Base-by-base conservation (phyloP, 257 asterid genomes). In the Petunia axillaris region DNA sequence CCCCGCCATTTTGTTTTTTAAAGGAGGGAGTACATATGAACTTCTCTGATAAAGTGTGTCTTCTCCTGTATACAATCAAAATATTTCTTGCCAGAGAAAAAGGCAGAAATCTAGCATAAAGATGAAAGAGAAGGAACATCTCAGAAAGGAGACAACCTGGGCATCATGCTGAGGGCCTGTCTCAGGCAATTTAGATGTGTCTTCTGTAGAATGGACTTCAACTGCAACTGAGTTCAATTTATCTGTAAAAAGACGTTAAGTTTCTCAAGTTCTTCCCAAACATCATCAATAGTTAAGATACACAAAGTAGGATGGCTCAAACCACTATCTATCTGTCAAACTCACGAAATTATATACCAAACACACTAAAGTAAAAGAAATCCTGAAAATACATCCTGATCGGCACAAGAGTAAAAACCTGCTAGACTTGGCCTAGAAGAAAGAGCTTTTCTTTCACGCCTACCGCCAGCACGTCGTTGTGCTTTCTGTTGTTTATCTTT, bases 391-490 rank as follows among this genome's bases (percentile, higher is more conserved):
- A 50, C 53, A 86, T 59, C 82, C 39, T 8, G 14, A 48, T 35
- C 36, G 73, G 39, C 15, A 13, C 53, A 83, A 78, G 48, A 83
- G 78, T 78, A 65, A 80, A 35, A 80, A 95, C 99, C 99, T 96
- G 93, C 91, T 80, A 94, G 85, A 84, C 98, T 96, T 83, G 88
- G 90, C 86, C 98, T 86, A 68, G 73, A 59, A 37, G 71, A 46
- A 37, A 82, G 79, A 15, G 77, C 67, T 84, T 85, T 87, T 40
- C 79, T 48, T 76, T 85, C 88, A 65, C 70, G 83, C 55, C 48
- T 59, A 73, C 81, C 85, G n/a, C 39, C 59, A 50, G 73, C 66
- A 43, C 73, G 73, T 53, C 77, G 75, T 67, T 83, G 83, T 78
- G 48, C 66, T 80, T 64, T 83, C 55, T n/a, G 36, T 59, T 25